These are phyloP conservation scores for Lophiotrema nucula DNA, from an alignment of 495 filamentous ascomycete genomes.

Conservation along the genomic window DNA sequence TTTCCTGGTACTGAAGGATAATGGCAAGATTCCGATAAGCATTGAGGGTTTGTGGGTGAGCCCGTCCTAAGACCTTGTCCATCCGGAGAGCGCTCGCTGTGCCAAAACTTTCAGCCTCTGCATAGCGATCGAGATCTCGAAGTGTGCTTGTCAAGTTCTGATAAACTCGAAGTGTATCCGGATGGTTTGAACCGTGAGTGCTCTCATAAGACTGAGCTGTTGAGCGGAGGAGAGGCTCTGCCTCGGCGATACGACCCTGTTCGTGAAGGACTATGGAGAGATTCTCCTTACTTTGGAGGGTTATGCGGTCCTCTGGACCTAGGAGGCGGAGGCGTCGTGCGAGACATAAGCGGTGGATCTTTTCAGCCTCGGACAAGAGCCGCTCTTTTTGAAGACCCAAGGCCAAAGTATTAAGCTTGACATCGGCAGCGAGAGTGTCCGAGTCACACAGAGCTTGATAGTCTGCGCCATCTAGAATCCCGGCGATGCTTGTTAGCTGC, in stretches of 20 bases:
- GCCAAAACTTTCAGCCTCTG: not conserved
- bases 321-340: no score
- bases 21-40: constrained; percentile 1
- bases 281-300: no score
- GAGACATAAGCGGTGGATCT: no score
- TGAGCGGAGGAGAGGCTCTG: not conserved
- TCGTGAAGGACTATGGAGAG: not conserved
- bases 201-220: not conserved
- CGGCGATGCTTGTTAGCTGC: no score
- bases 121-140: not conserved
- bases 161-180: not conserved
- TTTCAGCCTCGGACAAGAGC: no score
- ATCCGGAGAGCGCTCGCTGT: not conserved
- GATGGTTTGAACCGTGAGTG: not conserved
- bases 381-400: no score
- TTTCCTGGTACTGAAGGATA: not conserved
- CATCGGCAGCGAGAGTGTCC: no score
- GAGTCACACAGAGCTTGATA: no score
- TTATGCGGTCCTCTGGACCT: no score
- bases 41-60: not conserved
- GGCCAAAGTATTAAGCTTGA: no score
- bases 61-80: not conserved
- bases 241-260: not conserved
- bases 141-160: not conserved
- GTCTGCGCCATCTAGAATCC: no score